Evolutionary conservation across 345 rosid genomes (phyloP), one percentile per base, ranked within the genome.

Genomic region (Acer campestre): DNA sequence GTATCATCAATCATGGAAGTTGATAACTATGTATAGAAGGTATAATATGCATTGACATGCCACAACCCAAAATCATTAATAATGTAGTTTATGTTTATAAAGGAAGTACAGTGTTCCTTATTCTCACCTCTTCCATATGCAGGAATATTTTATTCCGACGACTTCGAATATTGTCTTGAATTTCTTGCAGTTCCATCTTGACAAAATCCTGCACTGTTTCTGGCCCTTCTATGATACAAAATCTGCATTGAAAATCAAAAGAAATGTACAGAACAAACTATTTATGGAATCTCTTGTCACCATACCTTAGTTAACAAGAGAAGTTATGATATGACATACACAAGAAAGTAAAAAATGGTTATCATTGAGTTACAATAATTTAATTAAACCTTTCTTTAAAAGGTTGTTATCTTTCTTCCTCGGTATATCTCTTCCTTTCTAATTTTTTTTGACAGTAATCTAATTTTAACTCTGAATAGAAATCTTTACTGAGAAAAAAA

Each of bases 151-250:
- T 95, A 86, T 95, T 95, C 10, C 99, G 85, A 18, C 99, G 87
- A 85, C 97, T 95, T 61, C 94, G 82, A 84, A 95, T 91, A 77
- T 95, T 95, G 75, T 95, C 99, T 73, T 91, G 96, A 85, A 95
- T 92, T 88, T 95, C 99, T 85, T 80, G 93, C 49, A 90, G 78
- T 77, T 93, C 94, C 99, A 95, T 95, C 78, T 91, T 84, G 18
- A 92, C 94, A 78, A 95, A 95, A 86, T 92, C 98, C 76, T 91
- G 93, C 51, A 93, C 97, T 46, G 98, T 93, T 79, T 92, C 99
- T 25, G 99, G 99, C 12, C 99, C 99, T 89, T 95, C 99, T 79
- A 95, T 95, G 70, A 95, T 95, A 80, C 99, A 95, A 85, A 95
- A 95, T 6, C 99, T 95, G 87, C 84, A 84, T 42, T 42, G 75